phyloP scores from a whole-genome alignment of 2,329 filamentous ascomycete species.

The Talaromyces islandicus region DNA sequence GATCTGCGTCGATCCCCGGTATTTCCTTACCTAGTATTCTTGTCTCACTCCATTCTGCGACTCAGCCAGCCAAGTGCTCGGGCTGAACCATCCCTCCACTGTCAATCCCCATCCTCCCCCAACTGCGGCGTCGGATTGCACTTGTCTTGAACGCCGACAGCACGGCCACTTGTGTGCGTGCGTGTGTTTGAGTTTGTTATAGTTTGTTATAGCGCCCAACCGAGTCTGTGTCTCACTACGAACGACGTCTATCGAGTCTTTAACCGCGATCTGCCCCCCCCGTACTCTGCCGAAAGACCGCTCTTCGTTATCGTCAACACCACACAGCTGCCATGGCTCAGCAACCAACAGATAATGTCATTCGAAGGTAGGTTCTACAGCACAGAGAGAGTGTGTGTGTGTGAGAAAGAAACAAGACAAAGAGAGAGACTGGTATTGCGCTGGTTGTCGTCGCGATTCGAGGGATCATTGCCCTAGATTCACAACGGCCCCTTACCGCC shows the following conservation, averaged over 20 bases:
- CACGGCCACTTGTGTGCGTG: not conserved
- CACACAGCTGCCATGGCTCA: conserved; percentile 27
- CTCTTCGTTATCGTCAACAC: not conserved
- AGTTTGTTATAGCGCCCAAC: not conserved
- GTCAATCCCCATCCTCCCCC: not conserved
- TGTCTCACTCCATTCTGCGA: not conserved
- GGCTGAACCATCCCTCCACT: not conserved
- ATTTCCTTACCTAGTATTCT: not conserved
- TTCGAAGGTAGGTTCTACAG: conserved; percentile 50
- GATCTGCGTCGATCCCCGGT: not conserved
- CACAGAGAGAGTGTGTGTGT: too few relatives aligned
- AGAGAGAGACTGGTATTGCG: not conserved
- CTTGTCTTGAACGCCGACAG: not conserved
- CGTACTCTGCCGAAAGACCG: not conserved
- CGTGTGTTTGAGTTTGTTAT: too few relatives aligned
- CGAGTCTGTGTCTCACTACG: not conserved
- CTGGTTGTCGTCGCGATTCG: not conserved
- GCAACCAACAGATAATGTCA: conserved; percentile 37
- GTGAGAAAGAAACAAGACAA: not conserved
- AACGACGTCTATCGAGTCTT: not conserved
- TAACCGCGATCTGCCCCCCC: not conserved
- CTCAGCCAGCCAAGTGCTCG: not conserved
- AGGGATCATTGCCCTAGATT: not conserved
- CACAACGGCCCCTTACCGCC: not conserved
- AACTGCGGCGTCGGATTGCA: not conserved